Evolutionary conservation across 2,329 filamentous ascomycete genomes (phyloP), one percentile per base, ranked within the genome.

Genomic region (Apiospora koreana): DNA sequence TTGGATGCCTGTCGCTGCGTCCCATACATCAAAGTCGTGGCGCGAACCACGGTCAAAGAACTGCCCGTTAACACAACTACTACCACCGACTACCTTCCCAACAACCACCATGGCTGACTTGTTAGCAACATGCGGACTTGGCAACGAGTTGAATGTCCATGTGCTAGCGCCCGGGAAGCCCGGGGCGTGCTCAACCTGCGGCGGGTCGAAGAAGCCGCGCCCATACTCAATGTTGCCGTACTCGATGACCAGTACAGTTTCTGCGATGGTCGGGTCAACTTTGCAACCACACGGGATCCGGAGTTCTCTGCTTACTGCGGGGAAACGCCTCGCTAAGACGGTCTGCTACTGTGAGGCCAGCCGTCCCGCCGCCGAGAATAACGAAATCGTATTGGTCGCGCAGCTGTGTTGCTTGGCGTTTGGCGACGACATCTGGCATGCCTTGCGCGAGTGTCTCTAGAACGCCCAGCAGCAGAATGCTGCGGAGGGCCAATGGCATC

Each of bases 11-110:
- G 78, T 78, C 28, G 79, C 73, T 1, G 72, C 72, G 43, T 75
- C 75, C 81, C 81, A 83, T 21, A 78, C 77, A 69, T 83, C 77
- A 69, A 80, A 80, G 73, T 82, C 81, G 69, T 74, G 74, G n/a
- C 76, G 77, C 8, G 79, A 78, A 2, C 77, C 77, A n/a, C 81
- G 77, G 70, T 82, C 80, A 68, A 82, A 80, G 74, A 81, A 79
- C 77, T 80, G 79, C 14, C 81, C 81, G 68, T 83, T 83, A 50
- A 80, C 72, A 50, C 80, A 76, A 6, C 80, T 81, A 66, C 78
- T 78, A 38, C 81, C 81, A 2, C 81, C 81, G 5, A 83, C 75
- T 9, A 77, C 77, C 72, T 79, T 77, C 10, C 80, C 81, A 31
- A 78, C 78, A 18, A 76, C 73, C 16, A 81, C 74, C 4, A 69